Percentiles rank a stretch among this genome's conserved stretches.
These are phyloP conservation scores for Aspergillus leporis DNA, from an alignment of 495 filamentous ascomycete genomes.

Conservation along the genomic window DNA sequence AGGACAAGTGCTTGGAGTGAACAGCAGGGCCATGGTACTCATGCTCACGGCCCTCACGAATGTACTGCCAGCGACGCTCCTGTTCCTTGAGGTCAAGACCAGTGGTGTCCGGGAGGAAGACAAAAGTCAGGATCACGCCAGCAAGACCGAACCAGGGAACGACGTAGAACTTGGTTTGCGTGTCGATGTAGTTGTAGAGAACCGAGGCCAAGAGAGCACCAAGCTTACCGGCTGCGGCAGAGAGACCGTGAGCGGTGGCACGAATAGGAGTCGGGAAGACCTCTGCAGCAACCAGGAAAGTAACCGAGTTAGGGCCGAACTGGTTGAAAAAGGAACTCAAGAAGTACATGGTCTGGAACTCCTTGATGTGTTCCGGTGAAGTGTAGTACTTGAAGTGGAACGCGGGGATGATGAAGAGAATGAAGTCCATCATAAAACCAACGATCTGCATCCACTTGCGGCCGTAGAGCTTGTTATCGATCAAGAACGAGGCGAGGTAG, in stretches of 20 bases:
- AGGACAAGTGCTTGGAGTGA: slow-evolving; percentile 78
- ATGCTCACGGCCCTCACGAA: slow-evolving; percentile 67
- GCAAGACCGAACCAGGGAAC: slow-evolving; percentile 89
- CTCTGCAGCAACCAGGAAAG: slow-evolving; percentile 89
- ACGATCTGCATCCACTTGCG: slow-evolving; percentile 90
- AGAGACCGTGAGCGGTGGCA: slow-evolving; percentile 87
- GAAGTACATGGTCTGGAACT: slow-evolving; percentile 93
- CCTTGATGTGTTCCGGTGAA: slow-evolving; percentile 59
- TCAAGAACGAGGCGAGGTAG: slow-evolving; percentile 75
- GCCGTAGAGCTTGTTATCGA: slow-evolving; percentile 91
- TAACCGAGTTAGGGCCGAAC: slow-evolving; percentile 89
- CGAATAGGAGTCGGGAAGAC: slow-evolving; percentile 88
- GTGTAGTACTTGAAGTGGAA: slow-evolving; percentile 84
- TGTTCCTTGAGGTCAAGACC: slow-evolving; percentile 93
- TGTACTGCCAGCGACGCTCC: slow-evolving; percentile 81
- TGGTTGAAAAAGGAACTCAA: slow-evolving; percentile 94
- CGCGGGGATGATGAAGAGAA: slow-evolving; percentile 82
- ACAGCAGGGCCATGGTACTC: slow-evolving; percentile 90
- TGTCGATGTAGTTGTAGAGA: slow-evolving; percentile 85
- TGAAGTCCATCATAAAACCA: slow-evolving; percentile 82
- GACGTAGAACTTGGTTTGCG: slow-evolving; percentile 76
- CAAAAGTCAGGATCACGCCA: slow-evolving; percentile 71
- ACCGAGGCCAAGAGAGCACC: slow-evolving; percentile 83
- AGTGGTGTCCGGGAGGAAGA: slow-evolving; percentile 91
- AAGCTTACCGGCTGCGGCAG: slow-evolving; percentile 78